Base-by-base conservation (phyloP, 768 basidiomycete species). In the Asterophora lycoperdoides region DNA sequence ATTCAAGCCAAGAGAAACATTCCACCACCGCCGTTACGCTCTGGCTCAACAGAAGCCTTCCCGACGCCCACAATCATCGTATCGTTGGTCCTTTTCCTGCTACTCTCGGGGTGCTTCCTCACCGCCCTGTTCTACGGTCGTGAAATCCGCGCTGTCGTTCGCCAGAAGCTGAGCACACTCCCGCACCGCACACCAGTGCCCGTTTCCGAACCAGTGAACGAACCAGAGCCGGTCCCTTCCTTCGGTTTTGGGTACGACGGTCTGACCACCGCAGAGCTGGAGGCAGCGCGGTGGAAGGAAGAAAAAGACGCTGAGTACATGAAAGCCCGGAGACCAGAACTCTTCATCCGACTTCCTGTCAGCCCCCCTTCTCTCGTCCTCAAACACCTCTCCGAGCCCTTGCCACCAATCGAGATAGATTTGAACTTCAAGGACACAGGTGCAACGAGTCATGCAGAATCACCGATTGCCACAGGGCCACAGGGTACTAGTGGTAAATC, bases 171-270 rank as follows among this genome's bases (percentile, higher is more conserved):
- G 49, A 48, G 28, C 34, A 20, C 32, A 53, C 35, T 23, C 14
- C 49, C 43, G 13, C 15, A 42, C 52, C 43, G 5, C 19, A 50
- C 54, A 17, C 44, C 49, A 33, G 52, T 53, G 33, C 54, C 44
- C 33, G 23, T 23, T 23, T 23, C 23, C 23, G 23, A 23, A 6
- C 23, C 23, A 23, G 23, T 23, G 3, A 23, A 23, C 23, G 55
- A 58, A 29, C 40, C 49, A 8, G 44, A 51, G 13, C 19, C 46
- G 32, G 38, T 44, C 18, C 41, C 53, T 28, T 36, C 46, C 8
- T 36, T 38, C 17, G 49, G 42, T 15, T 51, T 48, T 40, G 61
- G 61, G 8, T 64, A 56, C 40, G 60, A 61, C 17, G 61, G 60
- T 0, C 49, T 63, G 35, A 56, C 54, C n/a, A 46, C 57, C 26